Evolutionary conservation across 1,139 yeast genomes (phyloP), one percentile per base, ranked within the genome.

Genomic region (Scheffersomyces quercinus): DNA sequence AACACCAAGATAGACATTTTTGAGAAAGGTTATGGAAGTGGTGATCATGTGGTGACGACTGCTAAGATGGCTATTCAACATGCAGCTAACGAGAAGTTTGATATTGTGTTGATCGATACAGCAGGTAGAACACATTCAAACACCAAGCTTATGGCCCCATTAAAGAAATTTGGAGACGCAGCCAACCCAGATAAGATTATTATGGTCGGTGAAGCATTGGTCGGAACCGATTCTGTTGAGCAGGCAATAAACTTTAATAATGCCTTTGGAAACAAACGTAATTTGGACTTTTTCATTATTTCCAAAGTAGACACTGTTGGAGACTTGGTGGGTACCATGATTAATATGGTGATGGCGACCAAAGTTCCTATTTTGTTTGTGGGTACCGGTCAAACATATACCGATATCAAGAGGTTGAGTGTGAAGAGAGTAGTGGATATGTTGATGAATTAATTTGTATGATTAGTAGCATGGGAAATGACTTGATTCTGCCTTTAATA

Each of bases 81-180:
- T 60, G 96, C 88, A 1, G 77, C 78, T 32, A 73, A 81, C 40
- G 72, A 78, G 12, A 43, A 55, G 2, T 93, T 80, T 57, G 98
- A 93, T 60, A 83, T 95, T 28, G 96, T 93, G 7, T 73, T 93
- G 49, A 88, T 93, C 74, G 99, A 93, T 67, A 93, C 99, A 6
- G 99, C 99, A 0, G 99, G 99, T 32, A 81, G 99, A 69, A 83
- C 99, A 42, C 99, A 95, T 60, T 90, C 95, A 51, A 97, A 95
- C 62, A 88, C 95, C 26, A 85, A 95, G 48, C 77, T 93, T 51
- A 93, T 93, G 99, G 93, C 97, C 0, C 96, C 97, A 8, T 72
- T 93, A 53, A 95, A 91, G 56, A 89, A 93, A 48, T 95, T 93
- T 67, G 98, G 97, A 28, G 91, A 88, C 57, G 91, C 95, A 40